These are phyloP conservation scores for Microbotryomycetes sp. DNA, from an alignment of 1,284 basidiomycete species.

Conservation along the genomic window DNA sequence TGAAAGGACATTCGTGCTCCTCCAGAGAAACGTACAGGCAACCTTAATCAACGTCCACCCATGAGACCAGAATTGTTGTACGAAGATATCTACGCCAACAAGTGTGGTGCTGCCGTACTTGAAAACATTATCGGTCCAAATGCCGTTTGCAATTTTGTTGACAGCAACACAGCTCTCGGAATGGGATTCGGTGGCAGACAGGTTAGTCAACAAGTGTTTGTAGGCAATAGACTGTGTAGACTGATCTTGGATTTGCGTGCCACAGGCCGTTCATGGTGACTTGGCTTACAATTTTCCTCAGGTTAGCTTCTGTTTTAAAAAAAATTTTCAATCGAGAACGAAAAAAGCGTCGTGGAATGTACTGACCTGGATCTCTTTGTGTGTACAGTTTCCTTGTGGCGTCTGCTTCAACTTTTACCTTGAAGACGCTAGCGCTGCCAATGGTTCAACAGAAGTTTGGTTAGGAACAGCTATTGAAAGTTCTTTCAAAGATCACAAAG, in stretches of 20 bases:
- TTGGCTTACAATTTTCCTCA: background rate
- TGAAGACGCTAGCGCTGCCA: conserved; percentile 5
- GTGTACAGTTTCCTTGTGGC: background rate
- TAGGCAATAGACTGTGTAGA: too few species aligned
- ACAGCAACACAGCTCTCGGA: conserved; percentile 2
- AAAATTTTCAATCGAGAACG: too few species aligned
- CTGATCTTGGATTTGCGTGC: too few species aligned
- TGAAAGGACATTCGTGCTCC: conserved; percentile 3
- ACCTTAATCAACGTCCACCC: background rate
- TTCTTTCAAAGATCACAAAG: background rate
- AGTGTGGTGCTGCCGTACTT: background rate
- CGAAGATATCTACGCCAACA: conserved; percentile 3
- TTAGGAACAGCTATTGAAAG: conserved; percentile 4
- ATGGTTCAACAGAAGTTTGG: conserved; percentile 24
- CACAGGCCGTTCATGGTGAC: background rate
- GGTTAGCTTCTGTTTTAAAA: too few species aligned
- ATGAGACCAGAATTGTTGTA: background rate
- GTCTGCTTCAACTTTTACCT: background rate
- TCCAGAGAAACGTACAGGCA: conserved; percentile 6
- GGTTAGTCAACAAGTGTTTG: too few species aligned
- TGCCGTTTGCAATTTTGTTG: background rate
- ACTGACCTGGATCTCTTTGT: too few species aligned
- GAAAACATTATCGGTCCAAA: background rate
- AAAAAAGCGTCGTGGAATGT: too few species aligned
- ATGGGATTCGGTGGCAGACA: background rate